Evolutionary conservation across 495 filamentous ascomycete species (phyloP), one percentile per base, ranked within the genome.

Genomic region (Penicillium parvum): DNA sequence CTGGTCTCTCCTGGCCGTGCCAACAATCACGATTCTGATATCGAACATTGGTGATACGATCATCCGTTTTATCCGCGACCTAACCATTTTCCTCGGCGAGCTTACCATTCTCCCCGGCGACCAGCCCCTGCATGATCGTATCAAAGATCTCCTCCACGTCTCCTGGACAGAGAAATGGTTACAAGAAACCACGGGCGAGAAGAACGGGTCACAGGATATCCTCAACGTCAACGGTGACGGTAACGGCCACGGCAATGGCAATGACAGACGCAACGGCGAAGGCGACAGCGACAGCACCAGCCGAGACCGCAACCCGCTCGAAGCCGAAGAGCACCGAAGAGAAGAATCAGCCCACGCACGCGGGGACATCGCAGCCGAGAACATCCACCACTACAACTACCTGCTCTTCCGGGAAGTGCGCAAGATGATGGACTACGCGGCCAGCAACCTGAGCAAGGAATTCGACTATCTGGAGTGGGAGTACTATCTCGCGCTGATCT

Each of bases 401-500:
- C 57, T 79, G 1, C 65, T 95, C 0, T 77, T 85, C 39, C 72
- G 74, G 21, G 88, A 90, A 55, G 76, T 90, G 23, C 65, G 73
- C 14, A 78, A 76, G 21, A 72, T 94, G 17, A 82, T 81, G 44
- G 67, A 75, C 15, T 80, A 90, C 56, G 49, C 88, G 14, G 66
- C 75, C 14, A 69, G 66, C 27, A 67, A 64, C 12, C 78, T 82
- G 6, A 74, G 79, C 0, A 78, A 80, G 35, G 76, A 82, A 56
- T 95, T 91, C 60, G 74, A 76, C 10, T 94, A 86, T 57, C 65
- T 80, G 7, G 87, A 94, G 57, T 95, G 89, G 89, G 78, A 81
- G 7, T 87, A 82, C 65, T 94, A 81, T 55, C 74, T 95, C 14
- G 74, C 73, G 17, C 72, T 95, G 2, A 74, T 91, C 11, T 49